Evolutionary conservation across 2,329 filamentous ascomycete genomes (phyloP).

Genomic region (Sporothrix luriei): DNA sequence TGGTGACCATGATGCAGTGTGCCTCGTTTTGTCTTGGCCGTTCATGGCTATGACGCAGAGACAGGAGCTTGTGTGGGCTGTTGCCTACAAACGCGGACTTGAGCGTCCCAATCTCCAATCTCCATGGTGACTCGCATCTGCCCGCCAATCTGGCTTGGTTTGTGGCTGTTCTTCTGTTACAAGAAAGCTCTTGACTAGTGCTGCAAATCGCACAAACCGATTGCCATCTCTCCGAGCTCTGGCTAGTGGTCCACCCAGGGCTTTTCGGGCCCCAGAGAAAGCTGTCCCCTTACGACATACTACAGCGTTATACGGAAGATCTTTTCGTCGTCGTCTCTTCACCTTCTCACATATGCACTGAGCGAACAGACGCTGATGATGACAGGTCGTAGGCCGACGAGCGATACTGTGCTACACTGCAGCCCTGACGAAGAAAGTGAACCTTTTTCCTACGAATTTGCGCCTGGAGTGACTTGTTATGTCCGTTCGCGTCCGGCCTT

Average conservation of each 20-base stretch:
- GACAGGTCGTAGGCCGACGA: background rate
- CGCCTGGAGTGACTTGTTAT: conserved; percentile 3
- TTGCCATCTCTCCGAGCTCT: background rate
- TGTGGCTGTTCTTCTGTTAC: background rate
- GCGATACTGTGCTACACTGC: background rate
- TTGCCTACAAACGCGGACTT: conserved; percentile 23
- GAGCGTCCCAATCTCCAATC: conserved; percentile 19
- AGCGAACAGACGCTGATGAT: background rate
- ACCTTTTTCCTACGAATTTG: background rate
- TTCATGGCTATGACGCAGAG: conserved; percentile 19
- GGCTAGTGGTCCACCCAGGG: background rate
- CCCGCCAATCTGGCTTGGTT: background rate
- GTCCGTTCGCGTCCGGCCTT: conserved; percentile 15
- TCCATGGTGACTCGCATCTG: background rate
- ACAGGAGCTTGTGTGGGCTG: background rate
- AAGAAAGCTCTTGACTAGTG: conserved; percentile 9
- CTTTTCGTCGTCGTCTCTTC: background rate
- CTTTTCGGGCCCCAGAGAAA: background rate
- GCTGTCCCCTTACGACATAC: background rate
- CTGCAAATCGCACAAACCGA: conserved; percentile 12
- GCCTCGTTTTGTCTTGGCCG: background rate
- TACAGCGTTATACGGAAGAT: background rate
- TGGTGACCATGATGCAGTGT: background rate
- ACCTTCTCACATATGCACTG: background rate
- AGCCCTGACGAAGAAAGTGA: background rate